A percentile compares a stretch with the other conserved stretches of the same genome.
Conservation (phyloP, 1,284 basidiomycete species). For the Heterobasidion irregulare region DNA sequence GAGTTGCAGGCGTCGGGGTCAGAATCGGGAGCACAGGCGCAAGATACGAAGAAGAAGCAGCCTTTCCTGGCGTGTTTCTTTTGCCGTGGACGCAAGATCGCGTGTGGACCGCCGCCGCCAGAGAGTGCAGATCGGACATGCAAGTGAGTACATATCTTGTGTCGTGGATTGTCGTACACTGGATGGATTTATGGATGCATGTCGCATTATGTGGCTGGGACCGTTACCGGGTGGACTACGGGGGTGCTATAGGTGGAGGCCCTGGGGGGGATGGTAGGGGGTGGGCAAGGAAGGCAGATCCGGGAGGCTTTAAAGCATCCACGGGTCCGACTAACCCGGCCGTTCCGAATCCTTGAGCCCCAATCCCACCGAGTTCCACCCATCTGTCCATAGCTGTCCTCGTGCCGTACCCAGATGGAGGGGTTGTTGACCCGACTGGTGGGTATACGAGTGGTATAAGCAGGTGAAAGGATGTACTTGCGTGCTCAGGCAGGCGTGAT, state of each 20-base stretch:
- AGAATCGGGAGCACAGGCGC: neutral
- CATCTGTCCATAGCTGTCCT: too few species aligned
- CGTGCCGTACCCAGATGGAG: too few species aligned
- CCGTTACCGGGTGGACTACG: too few species aligned
- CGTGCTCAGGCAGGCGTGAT: too few species aligned
- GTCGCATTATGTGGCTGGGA: neutral
- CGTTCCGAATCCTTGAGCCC: too few species aligned
- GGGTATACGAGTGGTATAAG: too few species aligned
- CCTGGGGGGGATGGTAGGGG: neutral
- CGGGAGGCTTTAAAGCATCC: neutral
- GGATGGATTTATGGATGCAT: neutral
- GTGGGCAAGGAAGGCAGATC: neutral
- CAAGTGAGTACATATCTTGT: constrained; percentile 28
- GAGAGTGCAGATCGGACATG: constrained; percentile 27
- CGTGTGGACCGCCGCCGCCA: constrained; percentile 30
- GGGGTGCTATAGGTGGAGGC: neutral
- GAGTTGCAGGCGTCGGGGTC: neutral
- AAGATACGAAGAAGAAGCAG: constrained; percentile 8
- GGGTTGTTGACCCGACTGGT: too few species aligned
- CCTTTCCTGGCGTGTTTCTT: constrained; percentile 35
- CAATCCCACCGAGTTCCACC: too few species aligned
- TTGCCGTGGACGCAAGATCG: constrained; percentile 37
- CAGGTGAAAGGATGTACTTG: too few species aligned
- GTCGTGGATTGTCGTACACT: neutral
- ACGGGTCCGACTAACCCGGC: too few species aligned